Percentiles rank a stretch among this genome's conserved stretches.
These are phyloP conservation scores for Medicago lupulina DNA, from an alignment of 306 rosid species.

Conservation along the genomic window DNA sequence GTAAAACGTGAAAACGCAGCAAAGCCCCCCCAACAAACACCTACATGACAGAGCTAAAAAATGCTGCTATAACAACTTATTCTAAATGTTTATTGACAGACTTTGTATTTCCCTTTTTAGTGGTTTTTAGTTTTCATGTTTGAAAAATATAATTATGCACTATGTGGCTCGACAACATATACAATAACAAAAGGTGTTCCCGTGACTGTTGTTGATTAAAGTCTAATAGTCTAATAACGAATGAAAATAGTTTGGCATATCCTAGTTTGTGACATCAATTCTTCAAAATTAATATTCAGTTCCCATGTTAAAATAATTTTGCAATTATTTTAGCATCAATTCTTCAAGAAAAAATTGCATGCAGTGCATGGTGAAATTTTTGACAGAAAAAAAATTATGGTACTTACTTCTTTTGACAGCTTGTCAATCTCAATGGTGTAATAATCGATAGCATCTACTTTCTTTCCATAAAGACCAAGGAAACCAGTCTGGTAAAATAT, in stretches of 20 bases:
- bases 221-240: too few relatives aligned
- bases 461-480: constrained; percentile 81
- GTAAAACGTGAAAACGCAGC: too few relatives aligned
- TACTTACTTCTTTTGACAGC: constrained; percentile 74
- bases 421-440: constrained; percentile 71
- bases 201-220: too few relatives aligned
- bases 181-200: too few relatives aligned
- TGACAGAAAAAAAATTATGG: constrained; percentile 7
- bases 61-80: too few relatives aligned
- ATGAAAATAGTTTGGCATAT: constrained; percentile 1
- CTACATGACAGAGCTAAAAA: too few relatives aligned
- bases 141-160: too few relatives aligned
- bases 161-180: too few relatives aligned
- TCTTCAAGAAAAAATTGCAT: not conserved
- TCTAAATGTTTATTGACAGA: too few relatives aligned
- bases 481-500: constrained; percentile 74
- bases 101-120: too few relatives aligned
- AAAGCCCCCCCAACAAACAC: too few relatives aligned
- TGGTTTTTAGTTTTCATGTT: too few relatives aligned
- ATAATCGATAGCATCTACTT: constrained; percentile 78
- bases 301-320: constrained; percentile 25
- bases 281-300: constrained; percentile 18
- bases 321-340: not conserved
- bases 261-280: not conserved
- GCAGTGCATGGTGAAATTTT: constrained; percentile 19